Evolutionary conservation across 305 asterid species (phyloP).

Genomic region (Salvia sclarea): DNA sequence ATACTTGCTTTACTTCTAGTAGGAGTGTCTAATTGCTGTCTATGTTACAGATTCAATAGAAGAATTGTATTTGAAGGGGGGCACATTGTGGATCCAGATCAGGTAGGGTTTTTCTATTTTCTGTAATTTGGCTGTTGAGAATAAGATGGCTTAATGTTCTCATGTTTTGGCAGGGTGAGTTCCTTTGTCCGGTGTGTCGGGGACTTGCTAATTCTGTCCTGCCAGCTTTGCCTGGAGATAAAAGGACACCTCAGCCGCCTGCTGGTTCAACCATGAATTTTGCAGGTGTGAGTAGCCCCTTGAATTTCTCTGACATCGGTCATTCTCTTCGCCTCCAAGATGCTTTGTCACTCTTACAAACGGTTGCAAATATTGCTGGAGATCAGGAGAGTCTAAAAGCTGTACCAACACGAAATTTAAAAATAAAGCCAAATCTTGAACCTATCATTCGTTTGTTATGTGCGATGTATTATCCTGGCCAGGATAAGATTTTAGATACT

Average conservation of each 20-base stretch:
- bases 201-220: conserved; percentile 88
- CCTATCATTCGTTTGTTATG: conserved; percentile 57
- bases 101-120: conserved; percentile 52
- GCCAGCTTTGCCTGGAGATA: conserved; percentile 59
- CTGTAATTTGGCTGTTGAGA: conserved; percentile 29
- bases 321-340: conserved; percentile 51
- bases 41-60: conserved; percentile 56
- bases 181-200: conserved; percentile 98
- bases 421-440: conserved; percentile 58
- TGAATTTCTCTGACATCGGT: conserved; percentile 38
- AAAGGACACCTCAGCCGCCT: conserved; percentile 38
- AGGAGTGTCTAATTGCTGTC: conserved; percentile 10
- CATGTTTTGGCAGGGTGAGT: conserved; percentile 74
- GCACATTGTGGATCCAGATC: conserved; percentile 92
- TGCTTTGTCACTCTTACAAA: conserved; percentile 60
- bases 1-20: conserved; percentile 23
- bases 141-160: conserved; percentile 26
- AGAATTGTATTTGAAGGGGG: conserved; percentile 96
- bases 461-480: conserved; percentile 70
- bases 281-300: conserved; percentile 37
- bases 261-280: conserved; percentile 33
- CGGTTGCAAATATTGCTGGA: conserved; percentile 61
- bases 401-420: conserved; percentile 49
- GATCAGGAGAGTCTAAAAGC: conserved; percentile 51
- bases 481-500: conserved; percentile 66